Evolutionary conservation across 73 alveolate genomes (phyloP).

Genomic region (Tetrahymena borealis): DNA sequence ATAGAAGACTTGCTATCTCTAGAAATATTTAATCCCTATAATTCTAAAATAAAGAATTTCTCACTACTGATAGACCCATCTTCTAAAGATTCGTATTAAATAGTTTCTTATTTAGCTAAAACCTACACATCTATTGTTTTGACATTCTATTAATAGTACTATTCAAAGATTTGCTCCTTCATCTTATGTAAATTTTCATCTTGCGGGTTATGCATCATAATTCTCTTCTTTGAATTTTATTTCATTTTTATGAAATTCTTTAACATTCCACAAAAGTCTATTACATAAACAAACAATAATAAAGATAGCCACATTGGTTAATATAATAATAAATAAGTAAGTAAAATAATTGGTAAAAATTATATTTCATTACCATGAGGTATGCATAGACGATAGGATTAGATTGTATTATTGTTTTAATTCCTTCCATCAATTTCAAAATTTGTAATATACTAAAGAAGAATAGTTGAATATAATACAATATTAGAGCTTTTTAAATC

Average conservation of each 20-base stretch:
- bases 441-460: background rate
- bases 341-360: no score
- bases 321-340: no score
- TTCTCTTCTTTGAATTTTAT: background rate
- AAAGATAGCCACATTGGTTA: no score
- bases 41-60: background rate
- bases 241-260: background rate
- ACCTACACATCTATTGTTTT: background rate
- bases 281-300: background rate
- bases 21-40: background rate
- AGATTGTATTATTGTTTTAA: background rate
- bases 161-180: background rate
- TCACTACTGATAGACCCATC: background rate
- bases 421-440: background rate
- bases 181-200: background rate
- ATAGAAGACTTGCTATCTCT: background rate
- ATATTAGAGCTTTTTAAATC: background rate
- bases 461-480: background rate
- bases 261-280: background rate
- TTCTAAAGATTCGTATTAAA: background rate
- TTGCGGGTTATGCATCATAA: background rate
- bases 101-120: background rate
- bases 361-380: background rate
- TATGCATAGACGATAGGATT: background rate
- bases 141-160: background rate